A percentile compares a stretch with the other conserved stretches of the same genome.
These are phyloP conservation scores for Botrytis porri DNA, from an alignment of 2,329 filamentous ascomycete genomes.

Conservation along the genomic window DNA sequence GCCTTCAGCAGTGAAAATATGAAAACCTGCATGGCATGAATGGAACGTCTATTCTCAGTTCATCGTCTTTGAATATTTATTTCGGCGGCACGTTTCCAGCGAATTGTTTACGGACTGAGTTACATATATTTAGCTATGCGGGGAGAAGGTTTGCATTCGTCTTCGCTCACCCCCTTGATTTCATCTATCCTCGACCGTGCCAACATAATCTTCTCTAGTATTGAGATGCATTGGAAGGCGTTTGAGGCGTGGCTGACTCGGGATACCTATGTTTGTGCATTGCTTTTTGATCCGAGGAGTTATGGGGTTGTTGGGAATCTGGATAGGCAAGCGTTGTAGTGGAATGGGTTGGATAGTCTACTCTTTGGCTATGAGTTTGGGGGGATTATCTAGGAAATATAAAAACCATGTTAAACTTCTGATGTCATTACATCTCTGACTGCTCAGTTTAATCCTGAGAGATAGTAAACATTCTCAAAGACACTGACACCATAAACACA, in stretches of 20 bases:
- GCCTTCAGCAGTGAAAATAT: not conserved
- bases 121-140: not conserved
- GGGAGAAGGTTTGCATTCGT: not conserved
- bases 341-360: not conserved
- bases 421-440: not conserved
- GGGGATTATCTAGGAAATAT: not conserved
- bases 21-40: not conserved
- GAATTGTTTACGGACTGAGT: not conserved
- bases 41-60: not conserved
- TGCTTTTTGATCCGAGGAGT: not conserved
- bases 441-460: not conserved
- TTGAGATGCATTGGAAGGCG: conserved; percentile 17
- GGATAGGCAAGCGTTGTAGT: not conserved
- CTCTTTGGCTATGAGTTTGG: not conserved
- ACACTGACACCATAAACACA: not conserved
- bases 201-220: conserved; percentile 20
- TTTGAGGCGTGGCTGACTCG: conserved; percentile 16
- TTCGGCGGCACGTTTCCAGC: not conserved
- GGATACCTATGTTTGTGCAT: conserved; percentile 4
- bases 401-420: not conserved
- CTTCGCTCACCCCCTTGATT: conserved; percentile 15
- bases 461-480: not conserved
- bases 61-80: not conserved
- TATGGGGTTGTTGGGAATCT: not conserved
- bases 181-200: conserved; percentile 17